Evolutionary conservation across 2,329 filamentous ascomycete genomes (phyloP), one percentile per base, ranked within the genome.

Genomic region (Apiospora hydei): DNA sequence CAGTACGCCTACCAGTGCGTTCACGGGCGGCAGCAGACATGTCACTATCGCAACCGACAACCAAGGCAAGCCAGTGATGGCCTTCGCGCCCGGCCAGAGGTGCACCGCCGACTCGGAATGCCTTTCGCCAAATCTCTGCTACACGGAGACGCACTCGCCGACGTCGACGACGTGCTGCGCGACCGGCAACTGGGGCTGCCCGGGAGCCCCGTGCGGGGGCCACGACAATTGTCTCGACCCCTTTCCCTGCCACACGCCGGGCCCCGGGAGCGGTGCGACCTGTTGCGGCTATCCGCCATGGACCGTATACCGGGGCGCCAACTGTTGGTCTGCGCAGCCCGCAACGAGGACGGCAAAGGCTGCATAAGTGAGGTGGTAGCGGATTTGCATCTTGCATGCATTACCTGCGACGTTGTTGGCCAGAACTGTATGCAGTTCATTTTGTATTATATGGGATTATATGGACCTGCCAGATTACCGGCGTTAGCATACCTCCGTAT

Each of bases 31-130:
- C 24, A 6, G 3, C 10, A 53, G 24, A 3, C 49, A 30, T 14
- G 30, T 5, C 49, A 24, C 49, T 14, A 34, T 24, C 13, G 26
- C 11, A 2, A 57, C 51, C 51, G 10, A 34, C 24, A 10, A 34
- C 51, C 26, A 30, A 10, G 51, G 51, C 51, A 5, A 71, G 43
- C 44, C 44, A 3, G 24, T 41, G 1, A 53, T n/a, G 10, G 70
- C 53, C 18, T 26, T 71, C 11, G 61, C 41, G 26, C 34, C 70
- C 34, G 70, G 64, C 16, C 10, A 57, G 70, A 44, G 18, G 11
- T 41, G 34, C 18, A 49, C 41, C 16, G 44, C 67, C 26, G 70
- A 71, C 47, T 30, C 43, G 34, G 64, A 71, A n/a, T 71, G 70
- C 18, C 53, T 61, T 7, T 30, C 53, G 7, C 53, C 53, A 16